These are phyloP conservation scores for Colletotrichum neosansevieriae DNA, from an alignment of 2,329 filamentous ascomycete species.

Conservation along the genomic window DNA sequence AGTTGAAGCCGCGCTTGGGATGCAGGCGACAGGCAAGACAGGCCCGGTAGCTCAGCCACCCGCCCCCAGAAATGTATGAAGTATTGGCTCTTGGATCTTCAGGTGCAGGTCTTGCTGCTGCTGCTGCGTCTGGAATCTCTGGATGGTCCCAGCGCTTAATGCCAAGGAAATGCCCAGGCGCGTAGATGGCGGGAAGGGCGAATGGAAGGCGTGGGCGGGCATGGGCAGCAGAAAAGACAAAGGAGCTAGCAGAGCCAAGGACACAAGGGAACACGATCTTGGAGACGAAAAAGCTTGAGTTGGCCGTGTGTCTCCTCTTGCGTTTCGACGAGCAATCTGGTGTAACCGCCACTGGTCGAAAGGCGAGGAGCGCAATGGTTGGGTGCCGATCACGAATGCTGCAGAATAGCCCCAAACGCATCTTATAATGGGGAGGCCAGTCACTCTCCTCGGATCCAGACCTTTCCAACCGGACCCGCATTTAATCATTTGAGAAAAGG, in stretches of 20 bases:
- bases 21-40: not conserved
- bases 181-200: conserved; percentile 30
- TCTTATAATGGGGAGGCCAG: not conserved
- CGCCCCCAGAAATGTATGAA: too few species aligned
- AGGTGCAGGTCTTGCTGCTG: too few species aligned
- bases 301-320: not conserved
- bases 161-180: conserved; percentile 39
- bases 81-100: too few species aligned
- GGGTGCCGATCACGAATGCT: conserved; percentile 5
- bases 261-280: conserved; percentile 1
- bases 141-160: conserved; percentile 16
- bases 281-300: conserved; percentile 34
- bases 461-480: conserved; percentile 13
- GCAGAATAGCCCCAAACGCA: too few species aligned
- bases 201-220: conserved; percentile 6
- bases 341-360: conserved; percentile 8
- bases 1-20: not conserved
- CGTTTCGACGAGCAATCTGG: not conserved
- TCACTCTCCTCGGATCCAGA: conserved; percentile 3
- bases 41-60: not conserved
- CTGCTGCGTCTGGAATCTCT: too few species aligned
- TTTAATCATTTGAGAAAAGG: conserved; percentile 27
- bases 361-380: not conserved
- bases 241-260: conserved; percentile 34
- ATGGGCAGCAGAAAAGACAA: conserved; percentile 12